Conservation (phyloP, 805 yeast species). For the Candida parachauliodes region DNA sequence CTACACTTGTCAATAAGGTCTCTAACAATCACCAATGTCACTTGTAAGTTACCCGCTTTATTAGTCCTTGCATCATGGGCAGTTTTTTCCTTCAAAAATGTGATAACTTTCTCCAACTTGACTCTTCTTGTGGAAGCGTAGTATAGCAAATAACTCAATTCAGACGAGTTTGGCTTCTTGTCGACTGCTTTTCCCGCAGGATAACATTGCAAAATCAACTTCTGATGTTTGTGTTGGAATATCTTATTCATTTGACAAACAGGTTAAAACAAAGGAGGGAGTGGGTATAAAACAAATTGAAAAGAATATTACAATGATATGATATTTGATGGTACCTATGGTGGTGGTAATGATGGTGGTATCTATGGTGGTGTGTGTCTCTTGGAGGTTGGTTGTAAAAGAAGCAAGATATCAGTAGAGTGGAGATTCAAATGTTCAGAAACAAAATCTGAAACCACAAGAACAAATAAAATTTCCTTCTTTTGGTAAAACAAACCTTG, state of each 20-base stretch:
- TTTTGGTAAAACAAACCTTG: background rate
- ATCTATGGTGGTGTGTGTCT: no score
- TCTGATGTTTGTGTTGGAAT: conserved; percentile 81
- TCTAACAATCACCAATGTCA: conserved; percentile 66
- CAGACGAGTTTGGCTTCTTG: conserved; percentile 90
- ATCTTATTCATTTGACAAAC: conserved; percentile 16
- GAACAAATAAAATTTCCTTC: conserved; percentile 3
- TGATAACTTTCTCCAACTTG: conserved; percentile 82
- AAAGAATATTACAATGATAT: no score
- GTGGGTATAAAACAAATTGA: no score
- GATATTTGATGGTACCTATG: no score
- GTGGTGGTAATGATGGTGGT: no score
- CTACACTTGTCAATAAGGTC: conserved; percentile 72
- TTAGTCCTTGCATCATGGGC: conserved; percentile 52
- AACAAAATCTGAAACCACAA: no score
- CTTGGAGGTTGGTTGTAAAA: no score
- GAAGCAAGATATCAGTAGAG: no score
- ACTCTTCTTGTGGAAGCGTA: conserved; percentile 88
- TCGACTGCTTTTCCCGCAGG: conserved; percentile 85
- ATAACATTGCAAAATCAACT: conserved; percentile 85
- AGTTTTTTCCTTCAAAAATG: conserved; percentile 62
- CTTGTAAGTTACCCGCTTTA: conserved; percentile 76
- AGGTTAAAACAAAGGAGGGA: no score
- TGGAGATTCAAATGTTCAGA: no score
- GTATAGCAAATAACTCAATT: conserved; percentile 79